Evolutionary conservation across 2,329 filamentous ascomycete species (phyloP).

Genomic region (Phialocephala sp.): DNA sequence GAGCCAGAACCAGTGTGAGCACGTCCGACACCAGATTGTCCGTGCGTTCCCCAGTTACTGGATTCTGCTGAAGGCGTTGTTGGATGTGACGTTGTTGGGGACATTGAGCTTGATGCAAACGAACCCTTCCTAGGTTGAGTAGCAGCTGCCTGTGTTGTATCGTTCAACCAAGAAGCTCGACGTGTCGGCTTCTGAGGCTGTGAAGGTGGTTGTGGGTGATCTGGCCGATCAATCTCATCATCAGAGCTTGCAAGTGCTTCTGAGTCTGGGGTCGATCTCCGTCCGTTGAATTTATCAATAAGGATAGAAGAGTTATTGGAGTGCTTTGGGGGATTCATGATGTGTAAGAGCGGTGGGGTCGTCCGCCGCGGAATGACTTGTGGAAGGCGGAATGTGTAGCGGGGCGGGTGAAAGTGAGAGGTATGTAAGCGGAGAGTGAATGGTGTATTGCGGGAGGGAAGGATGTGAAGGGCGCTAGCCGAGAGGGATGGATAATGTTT

Average conservation of each 20-base stretch:
- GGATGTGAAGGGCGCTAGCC: not conserved
- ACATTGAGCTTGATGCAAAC: conserved; percentile 77
- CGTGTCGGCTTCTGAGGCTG: conserved; percentile 68
- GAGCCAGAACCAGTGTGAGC: conserved; percentile 49
- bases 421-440: not conserved
- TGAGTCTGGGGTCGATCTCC: conserved; percentile 90
- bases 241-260: conserved; percentile 94
- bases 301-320: conserved; percentile 68
- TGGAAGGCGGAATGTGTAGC: not conserved
- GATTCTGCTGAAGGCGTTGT: conserved; percentile 76
- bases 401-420: not conserved
- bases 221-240: conserved; percentile 78
- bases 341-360: not conserved
- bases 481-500: not conserved
- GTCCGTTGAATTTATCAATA: conserved; percentile 76
- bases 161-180: conserved; percentile 85
- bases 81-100: conserved; percentile 80
- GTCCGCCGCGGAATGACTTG: not conserved
- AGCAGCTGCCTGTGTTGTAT: conserved; percentile 68
- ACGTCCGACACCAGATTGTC: conserved; percentile 53
- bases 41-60: conserved; percentile 61
- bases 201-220: conserved; percentile 52
- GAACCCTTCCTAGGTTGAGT: conserved; percentile 76
- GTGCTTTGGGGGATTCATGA: conserved; percentile 48
- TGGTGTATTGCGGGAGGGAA: not conserved